These are phyloP conservation scores for Penicillium cataractarum DNA, from an alignment of 495 filamentous ascomycete genomes.

Conservation along the genomic window DNA sequence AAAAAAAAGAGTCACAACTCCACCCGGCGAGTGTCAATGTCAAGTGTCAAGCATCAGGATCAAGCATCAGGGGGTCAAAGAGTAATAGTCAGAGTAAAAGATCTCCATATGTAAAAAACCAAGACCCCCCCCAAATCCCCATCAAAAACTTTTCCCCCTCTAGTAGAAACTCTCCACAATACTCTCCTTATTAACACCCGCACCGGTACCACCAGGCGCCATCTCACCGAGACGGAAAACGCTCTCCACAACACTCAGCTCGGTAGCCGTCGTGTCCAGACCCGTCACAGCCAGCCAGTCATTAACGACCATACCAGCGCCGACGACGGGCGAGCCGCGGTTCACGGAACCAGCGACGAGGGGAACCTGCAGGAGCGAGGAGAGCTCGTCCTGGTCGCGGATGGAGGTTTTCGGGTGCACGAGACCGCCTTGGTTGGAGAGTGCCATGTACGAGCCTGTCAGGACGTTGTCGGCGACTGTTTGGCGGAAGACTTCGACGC, in stretches of 20 bases:
- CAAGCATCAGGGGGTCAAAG: background rate
- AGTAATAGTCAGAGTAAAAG: no score
- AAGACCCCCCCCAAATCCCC: background rate
- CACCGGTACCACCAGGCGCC: constrained; percentile 55
- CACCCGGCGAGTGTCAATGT: background rate
- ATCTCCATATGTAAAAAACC: no score
- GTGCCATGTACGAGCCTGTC: constrained; percentile 91
- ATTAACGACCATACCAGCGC: constrained; percentile 98
- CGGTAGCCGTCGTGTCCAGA: constrained; percentile 93
- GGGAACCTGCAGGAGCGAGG: constrained; percentile 89
- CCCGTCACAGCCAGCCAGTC: constrained; percentile 99
- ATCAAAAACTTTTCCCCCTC: constrained; percentile 14
- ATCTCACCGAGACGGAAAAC: constrained; percentile 91
- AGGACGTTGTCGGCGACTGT: constrained; percentile 97
- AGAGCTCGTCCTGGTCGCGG: constrained; percentile 97
- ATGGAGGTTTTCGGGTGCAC: constrained; percentile 97
- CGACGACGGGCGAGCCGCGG: constrained; percentile 89
- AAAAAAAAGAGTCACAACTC: background rate
- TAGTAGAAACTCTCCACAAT: constrained; percentile 99
- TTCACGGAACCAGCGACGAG: constrained; percentile 94
- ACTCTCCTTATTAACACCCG: constrained; percentile 85
- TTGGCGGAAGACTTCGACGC: constrained; percentile 97
- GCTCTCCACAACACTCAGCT: constrained; percentile 92
- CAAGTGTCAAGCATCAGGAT: background rate
- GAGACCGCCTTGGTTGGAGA: constrained; percentile 94